Conservation (phyloP, 352 stramenopile genomes). For the Blastocystis sp. region DNA sequence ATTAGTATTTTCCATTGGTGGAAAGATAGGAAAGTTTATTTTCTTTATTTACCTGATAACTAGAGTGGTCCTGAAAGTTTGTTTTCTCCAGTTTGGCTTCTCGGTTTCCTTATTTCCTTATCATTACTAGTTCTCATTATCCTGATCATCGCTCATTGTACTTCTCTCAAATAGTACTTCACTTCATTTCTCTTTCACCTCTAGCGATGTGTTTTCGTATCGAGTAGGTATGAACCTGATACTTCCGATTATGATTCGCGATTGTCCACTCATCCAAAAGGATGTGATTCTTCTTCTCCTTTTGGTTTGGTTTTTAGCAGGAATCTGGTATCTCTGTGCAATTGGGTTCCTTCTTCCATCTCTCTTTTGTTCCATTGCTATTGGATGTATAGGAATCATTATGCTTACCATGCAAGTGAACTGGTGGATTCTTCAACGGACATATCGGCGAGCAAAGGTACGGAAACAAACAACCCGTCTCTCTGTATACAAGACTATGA, state of each 20-base stretch:
- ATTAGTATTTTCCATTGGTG: background rate
- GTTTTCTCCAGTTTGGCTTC: background rate
- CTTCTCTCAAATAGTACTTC: background rate
- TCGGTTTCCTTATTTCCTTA: background rate
- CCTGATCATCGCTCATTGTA: background rate
- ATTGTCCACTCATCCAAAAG: background rate
- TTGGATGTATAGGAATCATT: background rate
- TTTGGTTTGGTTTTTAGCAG: background rate
- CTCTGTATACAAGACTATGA: background rate
- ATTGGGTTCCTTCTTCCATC: background rate
- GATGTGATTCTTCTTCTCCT: background rate
- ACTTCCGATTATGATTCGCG: background rate
- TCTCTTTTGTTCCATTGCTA: background rate
- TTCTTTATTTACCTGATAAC: background rate
- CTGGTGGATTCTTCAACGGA: background rate
- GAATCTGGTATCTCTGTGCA: background rate
- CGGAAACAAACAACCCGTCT: background rate
- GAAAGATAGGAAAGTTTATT: background rate
- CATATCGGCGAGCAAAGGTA: background rate
- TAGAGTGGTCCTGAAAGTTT: background rate
- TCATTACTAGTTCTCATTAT: background rate
- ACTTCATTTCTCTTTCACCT: background rate
- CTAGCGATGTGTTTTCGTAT: background rate
- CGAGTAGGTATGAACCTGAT: background rate
- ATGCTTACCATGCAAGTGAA: background rate